Conservation (phyloP, 1,139 yeast species). For the Debaryomyces coudertii region DNA sequence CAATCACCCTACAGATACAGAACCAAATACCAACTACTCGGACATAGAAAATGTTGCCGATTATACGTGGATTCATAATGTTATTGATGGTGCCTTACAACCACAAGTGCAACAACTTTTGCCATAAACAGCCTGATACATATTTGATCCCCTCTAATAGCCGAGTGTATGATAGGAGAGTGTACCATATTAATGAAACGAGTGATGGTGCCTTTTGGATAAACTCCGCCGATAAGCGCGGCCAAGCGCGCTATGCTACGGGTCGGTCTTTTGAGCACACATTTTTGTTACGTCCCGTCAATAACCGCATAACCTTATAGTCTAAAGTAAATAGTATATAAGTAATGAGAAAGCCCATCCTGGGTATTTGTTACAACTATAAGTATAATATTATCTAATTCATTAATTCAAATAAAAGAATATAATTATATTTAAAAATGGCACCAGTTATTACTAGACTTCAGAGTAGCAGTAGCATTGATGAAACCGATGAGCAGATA, state of each 20-base stretch:
- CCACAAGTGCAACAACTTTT: not conserved
- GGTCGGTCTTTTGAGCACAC: not conserved
- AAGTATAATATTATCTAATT: too few species aligned
- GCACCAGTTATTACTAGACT: constrained; percentile 11
- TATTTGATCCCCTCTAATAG: not conserved
- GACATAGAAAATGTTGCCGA: not conserved
- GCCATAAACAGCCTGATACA: not conserved
- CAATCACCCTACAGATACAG: constrained; percentile 13
- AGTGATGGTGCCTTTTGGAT: not conserved
- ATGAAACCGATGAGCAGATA: constrained; percentile 17
- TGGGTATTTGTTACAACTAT: not conserved
- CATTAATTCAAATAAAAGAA: not conserved
- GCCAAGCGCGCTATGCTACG: not conserved
- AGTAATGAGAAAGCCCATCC: not conserved
- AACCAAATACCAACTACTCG: not conserved
- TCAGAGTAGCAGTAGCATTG: constrained; percentile 3
- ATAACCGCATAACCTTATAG: constrained; percentile 5
- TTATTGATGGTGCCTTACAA: constrained; percentile 8
- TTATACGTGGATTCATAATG: constrained; percentile 8
- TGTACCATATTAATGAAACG: not conserved
- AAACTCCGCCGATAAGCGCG: constrained; percentile 1
- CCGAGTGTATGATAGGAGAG: not conserved
- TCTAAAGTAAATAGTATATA: not conserved
- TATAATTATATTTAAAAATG: not conserved
- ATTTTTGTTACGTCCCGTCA: constrained; percentile 1